Conservation (phyloP, 169 alveolate genomes). For the Plasmodium cynomolgi region DNA sequence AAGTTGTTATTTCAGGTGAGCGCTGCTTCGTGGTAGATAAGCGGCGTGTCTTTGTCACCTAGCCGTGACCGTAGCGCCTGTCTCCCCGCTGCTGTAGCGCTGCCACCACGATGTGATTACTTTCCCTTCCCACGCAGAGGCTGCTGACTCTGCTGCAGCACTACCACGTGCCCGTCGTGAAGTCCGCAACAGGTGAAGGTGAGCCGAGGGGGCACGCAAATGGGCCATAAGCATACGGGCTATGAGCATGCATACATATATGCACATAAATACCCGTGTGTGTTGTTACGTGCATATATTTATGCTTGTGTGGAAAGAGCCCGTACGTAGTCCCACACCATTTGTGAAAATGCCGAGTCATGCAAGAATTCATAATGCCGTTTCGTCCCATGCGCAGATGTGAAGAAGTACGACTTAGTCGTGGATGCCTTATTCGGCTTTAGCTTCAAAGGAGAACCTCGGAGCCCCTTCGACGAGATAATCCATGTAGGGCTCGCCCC, state of each 20-base stretch:
- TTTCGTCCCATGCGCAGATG: slow-evolving; percentile 19
- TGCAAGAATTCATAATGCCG: not conserved
- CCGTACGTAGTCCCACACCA: not conserved
- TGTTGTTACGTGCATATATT: too few species aligned
- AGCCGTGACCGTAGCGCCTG: slow-evolving; percentile 2
- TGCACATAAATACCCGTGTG: not conserved
- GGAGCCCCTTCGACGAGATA: slow-evolving; percentile 86
- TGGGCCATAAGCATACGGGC: not conserved
- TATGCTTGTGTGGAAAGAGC: not conserved
- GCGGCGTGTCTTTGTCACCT: slow-evolving; percentile 13
- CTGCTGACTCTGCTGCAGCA: slow-evolving; percentile 30
- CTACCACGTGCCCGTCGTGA: slow-evolving; percentile 40
- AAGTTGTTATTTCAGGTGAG: slow-evolving; percentile 78
- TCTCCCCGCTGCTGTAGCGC: not conserved
- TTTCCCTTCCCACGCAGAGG: slow-evolving; percentile 15
- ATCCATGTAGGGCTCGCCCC: slow-evolving; percentile 14
- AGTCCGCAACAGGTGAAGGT: slow-evolving; percentile 24
- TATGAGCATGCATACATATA: not conserved
- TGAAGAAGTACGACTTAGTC: slow-evolving; percentile 83
- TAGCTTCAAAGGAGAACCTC: slow-evolving; percentile 90
- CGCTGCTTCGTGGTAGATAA: not conserved
- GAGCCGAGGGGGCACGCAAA: not conserved
- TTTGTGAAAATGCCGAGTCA: not conserved
- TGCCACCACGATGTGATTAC: not conserved
- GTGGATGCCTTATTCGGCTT: slow-evolving; percentile 93